Conservation (phyloP, 352 stramenopile genomes). For the Globisporangium canariense region DNA sequence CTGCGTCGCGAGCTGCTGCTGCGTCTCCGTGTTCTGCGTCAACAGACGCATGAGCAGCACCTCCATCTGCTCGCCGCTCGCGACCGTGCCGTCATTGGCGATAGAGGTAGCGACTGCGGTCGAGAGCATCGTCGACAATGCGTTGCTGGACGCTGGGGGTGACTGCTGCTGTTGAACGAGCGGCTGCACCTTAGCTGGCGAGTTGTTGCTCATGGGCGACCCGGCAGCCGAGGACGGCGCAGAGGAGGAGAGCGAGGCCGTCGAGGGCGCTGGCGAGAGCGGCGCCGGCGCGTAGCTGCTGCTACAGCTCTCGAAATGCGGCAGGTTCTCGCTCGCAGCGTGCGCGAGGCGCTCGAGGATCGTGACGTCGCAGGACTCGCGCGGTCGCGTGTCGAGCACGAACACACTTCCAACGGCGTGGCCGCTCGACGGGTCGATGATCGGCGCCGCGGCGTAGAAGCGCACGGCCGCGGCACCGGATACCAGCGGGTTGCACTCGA, state of each 20-base stretch:
- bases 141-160: background rate
- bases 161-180: background rate
- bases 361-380: conserved; percentile 64
- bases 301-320: conserved; percentile 11
- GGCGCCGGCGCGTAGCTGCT: conserved; percentile 12
- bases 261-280: conserved; percentile 18
- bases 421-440: conserved; percentile 54
- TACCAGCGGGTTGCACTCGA: conserved; percentile 87
- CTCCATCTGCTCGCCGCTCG: conserved; percentile 50
- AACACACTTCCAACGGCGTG: conserved; percentile 74
- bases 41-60: conserved; percentile 73
- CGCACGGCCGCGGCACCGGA: conserved; percentile 84
- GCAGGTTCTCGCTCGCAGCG: conserved; percentile 57
- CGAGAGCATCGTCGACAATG: conserved; percentile 17
- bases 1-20: conserved; percentile 76
- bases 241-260: conserved; percentile 32
- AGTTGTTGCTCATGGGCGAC: conserved; percentile 13
- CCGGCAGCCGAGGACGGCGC: conserved; percentile 13
- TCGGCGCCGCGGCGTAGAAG: conserved; percentile 91
- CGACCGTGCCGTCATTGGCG: background rate
- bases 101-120: conserved; percentile 1
- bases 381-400: conserved; percentile 75
- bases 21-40: conserved; percentile 81
- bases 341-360: conserved; percentile 65
- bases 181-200: background rate